phyloP scores from a whole-genome alignment of 2,329 filamentous ascomycete species.

The Beauveria asiatica region DNA sequence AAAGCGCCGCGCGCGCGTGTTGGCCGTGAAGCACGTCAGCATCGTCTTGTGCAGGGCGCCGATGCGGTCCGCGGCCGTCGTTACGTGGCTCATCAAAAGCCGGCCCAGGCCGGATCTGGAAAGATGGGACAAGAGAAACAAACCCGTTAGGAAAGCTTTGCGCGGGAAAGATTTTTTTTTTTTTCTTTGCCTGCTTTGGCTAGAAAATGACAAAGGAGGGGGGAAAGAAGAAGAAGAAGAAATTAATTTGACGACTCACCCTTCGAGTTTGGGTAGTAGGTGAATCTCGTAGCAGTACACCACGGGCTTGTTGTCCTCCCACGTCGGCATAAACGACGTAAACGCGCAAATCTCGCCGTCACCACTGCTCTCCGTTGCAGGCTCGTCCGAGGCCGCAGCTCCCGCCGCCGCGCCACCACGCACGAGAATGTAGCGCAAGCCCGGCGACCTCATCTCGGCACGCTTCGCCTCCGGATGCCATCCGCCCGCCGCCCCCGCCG shows the following conservation, averaged over 20 bases:
- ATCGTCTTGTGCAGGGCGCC: constrained; percentile 56
- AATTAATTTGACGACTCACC: constrained; percentile 28
- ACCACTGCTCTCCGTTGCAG: background rate
- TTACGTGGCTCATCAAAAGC: constrained; percentile 49
- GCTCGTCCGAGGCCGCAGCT: background rate
- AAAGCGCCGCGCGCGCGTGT: constrained; percentile 47
- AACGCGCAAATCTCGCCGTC: constrained; percentile 39
- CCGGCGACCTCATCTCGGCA: constrained; percentile 58
- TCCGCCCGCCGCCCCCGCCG: constrained; percentile 41
- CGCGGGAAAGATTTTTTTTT: no score
- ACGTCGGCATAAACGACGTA: constrained; percentile 63
- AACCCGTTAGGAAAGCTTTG: no score
- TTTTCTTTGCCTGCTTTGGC: no score
- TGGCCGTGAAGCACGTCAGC: constrained; percentile 63
- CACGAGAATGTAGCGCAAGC: constrained; percentile 62
- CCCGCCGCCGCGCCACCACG: background rate
- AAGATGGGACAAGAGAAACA: background rate
- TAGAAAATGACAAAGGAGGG: background rate
- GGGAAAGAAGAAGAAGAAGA: no score
- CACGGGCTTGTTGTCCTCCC: constrained; percentile 56
- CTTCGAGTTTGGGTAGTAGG: constrained; percentile 45
- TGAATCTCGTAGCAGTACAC: constrained; percentile 77
- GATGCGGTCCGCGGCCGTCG: constrained; percentile 43
- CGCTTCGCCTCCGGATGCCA: constrained; percentile 57
- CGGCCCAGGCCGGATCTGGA: constrained; percentile 53